Conservation (phyloP, 2,329 filamentous ascomycete genomes). For the Claviceps citrina region DNA sequence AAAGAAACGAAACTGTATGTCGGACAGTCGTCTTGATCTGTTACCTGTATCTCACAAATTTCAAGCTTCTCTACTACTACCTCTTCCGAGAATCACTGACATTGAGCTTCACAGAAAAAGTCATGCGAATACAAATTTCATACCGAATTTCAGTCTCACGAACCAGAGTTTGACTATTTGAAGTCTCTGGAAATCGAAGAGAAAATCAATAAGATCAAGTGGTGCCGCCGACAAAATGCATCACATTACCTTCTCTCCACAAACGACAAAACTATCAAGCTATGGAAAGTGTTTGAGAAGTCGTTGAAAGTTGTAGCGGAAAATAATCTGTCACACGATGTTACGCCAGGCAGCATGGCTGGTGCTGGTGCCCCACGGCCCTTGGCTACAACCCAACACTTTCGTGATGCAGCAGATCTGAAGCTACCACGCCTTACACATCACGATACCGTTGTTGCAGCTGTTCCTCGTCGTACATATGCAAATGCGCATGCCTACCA, state of each 20-base stretch:
- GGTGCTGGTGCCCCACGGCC: slow-evolving; percentile 63
- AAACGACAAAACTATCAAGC: slow-evolving; percentile 99
- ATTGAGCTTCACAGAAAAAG: slow-evolving; percentile 61
- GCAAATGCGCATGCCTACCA: slow-evolving; percentile 98
- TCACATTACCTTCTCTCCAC: slow-evolving; percentile 97
- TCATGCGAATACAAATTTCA: slow-evolving; percentile 99
- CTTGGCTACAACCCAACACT: slow-evolving; percentile 51
- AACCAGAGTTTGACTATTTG: slow-evolving; percentile 97
- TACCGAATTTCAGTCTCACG: slow-evolving; percentile 98
- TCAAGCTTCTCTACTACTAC: background rate
- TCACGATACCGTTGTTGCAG: slow-evolving; percentile 94
- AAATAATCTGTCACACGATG: slow-evolving; percentile 92
- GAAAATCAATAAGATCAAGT: slow-evolving; percentile 99
- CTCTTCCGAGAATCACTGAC: background rate
- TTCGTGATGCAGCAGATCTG: slow-evolving; percentile 67
- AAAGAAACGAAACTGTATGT: slow-evolving; percentile 86
- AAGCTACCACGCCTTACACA: slow-evolving; percentile 94
- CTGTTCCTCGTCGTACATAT: slow-evolving; percentile 88
- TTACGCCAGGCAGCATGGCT: slow-evolving; percentile 59
- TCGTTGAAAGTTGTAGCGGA: slow-evolving; percentile 97
- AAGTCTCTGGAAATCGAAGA: slow-evolving; percentile 99
- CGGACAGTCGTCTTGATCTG: background rate
- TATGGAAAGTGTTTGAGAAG: slow-evolving; percentile 99
- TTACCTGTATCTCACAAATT: background rate
- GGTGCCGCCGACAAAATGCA: slow-evolving; percentile 94